Base-by-base conservation (phyloP, 2,329 filamentous ascomycete species). In the Bipolaris bicolor region DNA sequence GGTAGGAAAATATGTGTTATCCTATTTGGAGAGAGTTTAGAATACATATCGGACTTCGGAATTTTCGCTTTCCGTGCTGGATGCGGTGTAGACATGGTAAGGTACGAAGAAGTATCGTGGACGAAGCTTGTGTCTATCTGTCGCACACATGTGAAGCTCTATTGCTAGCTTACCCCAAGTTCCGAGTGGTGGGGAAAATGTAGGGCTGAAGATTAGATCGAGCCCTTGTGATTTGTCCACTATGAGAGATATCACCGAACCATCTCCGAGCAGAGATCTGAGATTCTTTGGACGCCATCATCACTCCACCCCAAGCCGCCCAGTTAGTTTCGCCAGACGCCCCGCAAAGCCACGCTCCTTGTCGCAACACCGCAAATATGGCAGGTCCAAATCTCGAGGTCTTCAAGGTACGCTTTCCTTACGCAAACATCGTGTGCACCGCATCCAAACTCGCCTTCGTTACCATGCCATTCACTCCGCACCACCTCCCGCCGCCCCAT, bases 331-430 rank as follows among this genome's bases (percentile, higher is more conserved):
- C 20, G 41, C 26, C 37, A 24, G 41, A 33, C 34, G 26, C 41
- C 26, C 15, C 34, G 54, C 49, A 52, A 41, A 40, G 36, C 36
- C 13, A 33, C 44, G 33, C 26, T 5, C 24, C 6, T 37, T 39
- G 16, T 26, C 37, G 37, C 6, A n/a, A n/a, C 7, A 55, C 54
- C 40, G n/a, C 49, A 75, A 82, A 72, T 66, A 84, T 97, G 87
- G 91, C 86, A 50, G 92, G 93, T 51, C 86, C 93, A 26, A 97
- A 97, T 77, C 86, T 98, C 57, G 94, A 98, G 82, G 87, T 97
- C 64, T 93, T 96, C 85, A 98, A 97, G 82, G 94, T 95, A 80
- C 34, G 52, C 31, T 13, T 22, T 20, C 2, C 22, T 16, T 22
- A 3, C 9, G 15, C 5, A n/a, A 16, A 7, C 10, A 43, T 20